Percentiles rank a stretch among this genome's conserved stretches.
These are phyloP conservation scores for Pisolithus orientalis DNA, from an alignment of 768 basidiomycete species.

Conservation along the genomic window DNA sequence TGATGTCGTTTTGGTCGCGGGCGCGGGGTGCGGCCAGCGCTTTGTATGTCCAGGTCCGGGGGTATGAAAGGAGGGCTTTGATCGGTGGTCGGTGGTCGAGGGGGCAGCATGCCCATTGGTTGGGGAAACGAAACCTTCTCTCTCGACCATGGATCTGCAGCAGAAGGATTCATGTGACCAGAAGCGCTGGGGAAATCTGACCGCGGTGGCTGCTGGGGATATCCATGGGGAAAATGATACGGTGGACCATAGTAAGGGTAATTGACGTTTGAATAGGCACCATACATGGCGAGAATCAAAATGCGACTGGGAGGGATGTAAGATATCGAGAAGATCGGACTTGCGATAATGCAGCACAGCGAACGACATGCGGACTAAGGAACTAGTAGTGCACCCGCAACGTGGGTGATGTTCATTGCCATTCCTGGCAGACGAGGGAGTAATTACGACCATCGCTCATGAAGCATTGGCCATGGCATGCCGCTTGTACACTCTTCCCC, in stretches of 20 bases:
- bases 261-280: slow-evolving; percentile 28
- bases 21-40: slow-evolving; percentile 19
- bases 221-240: slow-evolving; percentile 31
- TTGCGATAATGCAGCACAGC: slow-evolving; percentile 11
- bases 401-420: slow-evolving; percentile 19
- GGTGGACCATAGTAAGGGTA: slow-evolving; percentile 44
- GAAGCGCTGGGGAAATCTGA: slow-evolving; percentile 5
- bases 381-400: slow-evolving; percentile 11
- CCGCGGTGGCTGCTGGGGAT: slow-evolving; percentile 18
- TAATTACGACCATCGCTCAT: not conserved
- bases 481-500: not conserved
- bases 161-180: slow-evolving; percentile 23
- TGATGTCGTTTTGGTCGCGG: slow-evolving; percentile 31
- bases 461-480: not conserved
- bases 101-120: slow-evolving; percentile 15
- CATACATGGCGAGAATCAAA: slow-evolving; percentile 22
- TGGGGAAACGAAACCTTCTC: slow-evolving; percentile 29
- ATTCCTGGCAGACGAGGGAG: slow-evolving; percentile 27
- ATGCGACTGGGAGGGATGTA: not conserved
- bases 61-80: slow-evolving; percentile 20
- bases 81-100: slow-evolving; percentile 6
- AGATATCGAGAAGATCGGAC: slow-evolving; percentile 3
- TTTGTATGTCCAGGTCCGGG: slow-evolving; percentile 14
- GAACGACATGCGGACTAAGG: slow-evolving; percentile 16
- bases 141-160: slow-evolving; percentile 28